Evolutionary conservation across 176 grass and related monocot species (phyloP).

Genomic region (Alopecurus myosuroides): DNA sequence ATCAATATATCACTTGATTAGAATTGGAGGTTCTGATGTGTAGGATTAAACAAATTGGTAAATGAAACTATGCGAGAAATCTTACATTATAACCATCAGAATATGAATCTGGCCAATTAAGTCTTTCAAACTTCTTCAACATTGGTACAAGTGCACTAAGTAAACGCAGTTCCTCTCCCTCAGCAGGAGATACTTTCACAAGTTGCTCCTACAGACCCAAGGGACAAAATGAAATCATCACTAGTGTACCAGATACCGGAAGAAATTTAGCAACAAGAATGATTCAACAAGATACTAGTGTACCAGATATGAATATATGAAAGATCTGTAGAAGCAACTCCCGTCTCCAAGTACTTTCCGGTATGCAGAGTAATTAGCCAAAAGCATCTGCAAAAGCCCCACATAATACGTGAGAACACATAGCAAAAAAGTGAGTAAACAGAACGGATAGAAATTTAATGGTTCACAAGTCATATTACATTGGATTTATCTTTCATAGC

Average conservation of each 20-base stretch:
- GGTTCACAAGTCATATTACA: neutral
- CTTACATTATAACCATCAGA: neutral
- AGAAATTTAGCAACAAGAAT: neutral
- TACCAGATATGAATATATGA: neutral
- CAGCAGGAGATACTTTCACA: neutral
- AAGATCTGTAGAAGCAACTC: neutral
- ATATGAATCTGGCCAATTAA: neutral
- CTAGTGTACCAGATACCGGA: too few species aligned
- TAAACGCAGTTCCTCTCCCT: neutral
- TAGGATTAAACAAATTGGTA: neutral
- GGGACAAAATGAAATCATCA: neutral
- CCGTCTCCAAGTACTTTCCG: neutral
- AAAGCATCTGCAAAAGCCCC: neutral
- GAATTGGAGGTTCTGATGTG: neutral
- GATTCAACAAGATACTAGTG: neutral
- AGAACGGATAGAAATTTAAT: neutral
- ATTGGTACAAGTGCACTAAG: neutral
- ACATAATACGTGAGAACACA: neutral
- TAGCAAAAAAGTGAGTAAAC: neutral
- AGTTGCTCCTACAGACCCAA: neutral
- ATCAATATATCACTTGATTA: neutral
- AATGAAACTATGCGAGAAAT: neutral
- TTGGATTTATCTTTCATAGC: neutral
- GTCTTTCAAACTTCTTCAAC: neutral
- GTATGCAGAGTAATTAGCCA: neutral